Evolutionary conservation across 2,329 filamentous ascomycete species (phyloP).

Genomic region (Setomelanomma holmii): DNA sequence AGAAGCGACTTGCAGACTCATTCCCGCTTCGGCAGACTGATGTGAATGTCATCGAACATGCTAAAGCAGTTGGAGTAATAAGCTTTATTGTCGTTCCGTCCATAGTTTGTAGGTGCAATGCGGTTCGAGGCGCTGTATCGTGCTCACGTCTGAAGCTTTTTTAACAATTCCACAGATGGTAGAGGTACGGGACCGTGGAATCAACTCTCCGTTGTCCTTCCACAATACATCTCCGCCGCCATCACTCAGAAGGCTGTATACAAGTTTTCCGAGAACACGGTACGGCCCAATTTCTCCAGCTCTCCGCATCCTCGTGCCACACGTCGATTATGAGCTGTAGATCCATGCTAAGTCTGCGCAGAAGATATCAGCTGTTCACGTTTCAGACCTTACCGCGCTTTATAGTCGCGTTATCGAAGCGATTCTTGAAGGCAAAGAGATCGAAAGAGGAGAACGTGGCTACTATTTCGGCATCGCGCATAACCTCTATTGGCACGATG

Average conservation of each 20-base stretch:
- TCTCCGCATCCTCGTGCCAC: too few relatives aligned
- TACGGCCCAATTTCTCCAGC: too few relatives aligned
- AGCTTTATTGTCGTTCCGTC: conserved; percentile 6
- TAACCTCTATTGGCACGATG: conserved; percentile 1
- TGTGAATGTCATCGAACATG: conserved; percentile 5
- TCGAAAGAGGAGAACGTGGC: conserved; percentile 1
- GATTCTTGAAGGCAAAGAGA: not conserved
- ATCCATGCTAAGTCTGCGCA: not conserved
- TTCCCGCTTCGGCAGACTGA: conserved; percentile 7
- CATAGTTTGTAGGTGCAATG: conserved; percentile 4
- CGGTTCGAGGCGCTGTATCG: too few relatives aligned
- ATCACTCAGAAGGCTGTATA: not conserved
- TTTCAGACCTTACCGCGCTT: not conserved
- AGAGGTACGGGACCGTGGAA: conserved; percentile 10
- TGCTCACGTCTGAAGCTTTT: not conserved
- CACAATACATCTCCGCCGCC: not conserved
- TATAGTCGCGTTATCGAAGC: not conserved
- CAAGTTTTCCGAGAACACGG: not conserved
- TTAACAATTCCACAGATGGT: conserved; percentile 1
- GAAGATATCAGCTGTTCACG: not conserved
- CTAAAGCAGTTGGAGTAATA: not conserved
- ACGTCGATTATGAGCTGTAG: too few relatives aligned
- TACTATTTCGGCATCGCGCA: conserved; percentile 8
- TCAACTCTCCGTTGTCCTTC: conserved; percentile 1
- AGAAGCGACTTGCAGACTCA: conserved; percentile 6